Base-by-base conservation (phyloP, 169 alveolate species). In the Theileria equi region DNA sequence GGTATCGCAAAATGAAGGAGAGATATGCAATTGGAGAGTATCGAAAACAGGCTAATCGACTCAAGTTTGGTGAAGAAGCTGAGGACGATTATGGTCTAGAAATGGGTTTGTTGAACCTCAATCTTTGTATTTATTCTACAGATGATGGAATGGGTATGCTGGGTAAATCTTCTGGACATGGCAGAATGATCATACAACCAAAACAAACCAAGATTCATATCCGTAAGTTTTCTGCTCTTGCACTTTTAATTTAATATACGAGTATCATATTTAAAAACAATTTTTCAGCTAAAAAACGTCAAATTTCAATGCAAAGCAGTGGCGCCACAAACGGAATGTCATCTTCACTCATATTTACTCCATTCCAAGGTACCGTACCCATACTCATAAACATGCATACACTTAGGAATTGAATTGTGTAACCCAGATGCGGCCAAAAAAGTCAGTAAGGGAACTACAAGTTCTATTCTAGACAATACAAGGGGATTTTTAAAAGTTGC, bases 41-140 rank as follows among this genome's bases (percentile, higher is more conserved):
- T 35, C 73, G 81, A 58, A 90, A 91, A 57, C 91, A 91, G 58
- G 83, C 87, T 70, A 91, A 91, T 52, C 52, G 96, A 59, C 59
- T 91, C 55, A 90, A 88, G 52, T 91, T 91, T 40, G 95, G 95
- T 0, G 90, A 76, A 45, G 88, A 90, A 31, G 91, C 91, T 7
- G 93, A 91, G 53, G 95, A 90, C 19, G 94, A 90, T 29, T 69
- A 64, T 16, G 93, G 82, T 25, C 74, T 79, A 45, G 89, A 81
- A 47, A 44, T 25, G 19, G 78, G 83, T 73, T 8, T 25, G 65
- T 16, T n/a, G n/a, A 50, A 2, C 28, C 58, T 2, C n/a, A 36
- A 13, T 36, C 10, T 49, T 31, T 32, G 5, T n/a, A 45, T 6
- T 5, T 17, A 28, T 19, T 21, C 13, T 1, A 8, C 72, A 76